Evolutionary conservation across 805 yeast genomes (phyloP), one percentile per base, ranked within the genome.

Genomic region (Cyberlindnera xylosilytica): DNA sequence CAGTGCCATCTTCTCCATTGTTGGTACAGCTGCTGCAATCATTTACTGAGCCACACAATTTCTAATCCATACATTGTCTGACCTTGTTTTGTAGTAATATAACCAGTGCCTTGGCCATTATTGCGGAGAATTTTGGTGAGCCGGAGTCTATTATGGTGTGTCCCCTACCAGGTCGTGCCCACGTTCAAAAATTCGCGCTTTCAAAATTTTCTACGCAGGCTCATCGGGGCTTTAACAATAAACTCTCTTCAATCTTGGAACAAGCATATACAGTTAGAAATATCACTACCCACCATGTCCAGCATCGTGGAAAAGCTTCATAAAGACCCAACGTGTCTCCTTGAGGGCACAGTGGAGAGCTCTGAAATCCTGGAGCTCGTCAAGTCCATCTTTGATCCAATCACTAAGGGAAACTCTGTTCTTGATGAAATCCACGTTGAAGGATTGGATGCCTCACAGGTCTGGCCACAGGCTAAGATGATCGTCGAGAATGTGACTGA

Each of bases 401-500:
- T 58, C 36, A 47, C 51, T 4, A 44, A 53, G 38, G 54, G 50
- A 2, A 49, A 57, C 41, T 52, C 93, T 1, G 83, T 85, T 6
- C 69, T 91, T 17, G 96, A 89, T 62, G 89, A 87, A 58, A 73
- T 91, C 17, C 79, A 83, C 52, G 73, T 84, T 12, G 95, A 89
- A 37, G 98, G 97, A 1, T 69, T 91, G 41, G 96, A 87, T 61
- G 81, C 96, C 19, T 76, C 83, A 30, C 98, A 91, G 60, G 89
- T 93, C 0, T 91, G 91, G 88, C 95, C 91, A 42, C 98, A 91
- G 64, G 82, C 87, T 2, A 87, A 86, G 62, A 74, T 91, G 66
- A 82, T 91, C 16, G 68, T 88, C 29, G 97, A 89, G 45, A 83
- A 83, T 7, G 83, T 84, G 11, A 79, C 83, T 20, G 88, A 83